Evolutionary conservation across 768 basidiomycete species (phyloP).

Genomic region (Ramaria sp.): DNA sequence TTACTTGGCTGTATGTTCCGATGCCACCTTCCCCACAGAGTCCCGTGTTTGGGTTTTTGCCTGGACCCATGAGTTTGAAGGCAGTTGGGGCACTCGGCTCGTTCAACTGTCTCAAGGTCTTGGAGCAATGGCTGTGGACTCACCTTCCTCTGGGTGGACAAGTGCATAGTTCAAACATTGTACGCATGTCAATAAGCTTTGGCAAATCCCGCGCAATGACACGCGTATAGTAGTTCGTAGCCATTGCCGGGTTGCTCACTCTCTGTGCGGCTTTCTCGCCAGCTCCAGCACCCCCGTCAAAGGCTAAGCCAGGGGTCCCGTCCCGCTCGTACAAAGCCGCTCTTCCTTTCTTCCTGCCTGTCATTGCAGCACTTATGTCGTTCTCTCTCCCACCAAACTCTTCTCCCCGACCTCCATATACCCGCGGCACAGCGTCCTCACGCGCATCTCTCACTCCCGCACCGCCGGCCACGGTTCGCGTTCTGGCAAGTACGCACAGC

Average conservation of each 20-base stretch:
- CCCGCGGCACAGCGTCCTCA: constrained; percentile 48
- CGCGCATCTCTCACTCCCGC: constrained; percentile 36
- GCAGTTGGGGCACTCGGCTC: neutral
- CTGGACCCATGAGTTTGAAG: neutral
- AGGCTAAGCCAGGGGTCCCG: neutral
- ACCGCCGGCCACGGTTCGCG: constrained; percentile 44
- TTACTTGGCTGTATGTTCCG: neutral
- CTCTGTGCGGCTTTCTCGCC: neutral
- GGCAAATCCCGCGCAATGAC: neutral
- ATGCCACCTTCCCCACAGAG: neutral
- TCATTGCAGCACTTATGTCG: neutral
- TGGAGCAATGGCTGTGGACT: neutral
- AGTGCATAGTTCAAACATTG: constrained; percentile 4
- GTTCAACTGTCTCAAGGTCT: neutral
- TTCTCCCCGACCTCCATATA: constrained; percentile 30
- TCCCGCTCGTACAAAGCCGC: neutral
- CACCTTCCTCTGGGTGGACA: constrained; percentile 3
- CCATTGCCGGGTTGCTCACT: neutral
- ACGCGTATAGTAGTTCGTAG: neutral
- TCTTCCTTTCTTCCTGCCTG: neutral
- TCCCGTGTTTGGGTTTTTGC: neutral
- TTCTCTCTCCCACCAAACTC: constrained; percentile 1
- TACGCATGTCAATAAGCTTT: neutral
- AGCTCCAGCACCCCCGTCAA: neutral
- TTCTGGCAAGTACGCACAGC: constrained; percentile 58